These are phyloP conservation scores for Skeletonema costatum DNA, from an alignment of 108 stramenopile species.

Conservation along the genomic window DNA sequence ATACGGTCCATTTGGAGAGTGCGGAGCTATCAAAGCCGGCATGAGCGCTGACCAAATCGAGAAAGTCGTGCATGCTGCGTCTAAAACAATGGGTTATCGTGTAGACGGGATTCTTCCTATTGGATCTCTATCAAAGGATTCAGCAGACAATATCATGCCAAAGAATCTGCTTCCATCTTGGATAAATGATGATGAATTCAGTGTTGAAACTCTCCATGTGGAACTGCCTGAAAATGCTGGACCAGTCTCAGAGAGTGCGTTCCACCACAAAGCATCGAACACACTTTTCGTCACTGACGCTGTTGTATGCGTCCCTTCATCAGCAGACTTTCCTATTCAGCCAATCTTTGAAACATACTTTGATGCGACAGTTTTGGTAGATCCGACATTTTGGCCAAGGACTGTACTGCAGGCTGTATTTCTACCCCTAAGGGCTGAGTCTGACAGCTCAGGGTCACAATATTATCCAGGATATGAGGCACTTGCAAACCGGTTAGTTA, in stretches of 20 bases:
- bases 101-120: slow-evolving; percentile 57
- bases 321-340: slow-evolving; percentile 4
- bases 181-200: slow-evolving; percentile 44
- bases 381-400: slow-evolving; percentile 62
- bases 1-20: slow-evolving; percentile 58
- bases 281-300: slow-evolving; percentile 90
- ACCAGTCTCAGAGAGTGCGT: slow-evolving; percentile 84
- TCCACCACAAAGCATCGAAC: slow-evolving; percentile 81
- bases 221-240: slow-evolving; percentile 63
- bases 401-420: slow-evolving; percentile 68
- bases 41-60: neutral
- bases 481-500: slow-evolving; percentile 45
- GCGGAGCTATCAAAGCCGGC: slow-evolving; percentile 30
- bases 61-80: slow-evolving; percentile 1
- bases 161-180: slow-evolving; percentile 42
- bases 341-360: slow-evolving; percentile 60
- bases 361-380: slow-evolving; percentile 19
- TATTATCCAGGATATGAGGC: slow-evolving; percentile 64
- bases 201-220: slow-evolving; percentile 55
- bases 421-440: slow-evolving; percentile 43
- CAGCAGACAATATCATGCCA: slow-evolving; percentile 15
- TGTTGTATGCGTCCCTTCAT: slow-evolving; percentile 60
- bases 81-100: slow-evolving; percentile 52
- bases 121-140: slow-evolving; percentile 8
- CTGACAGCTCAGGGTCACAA: neutral